Percentiles rank a stretch among this genome's conserved stretches.
phyloP scores from a whole-genome alignment of 192 early-diverging fungal species.

The Linnemannia hyalina region DNA sequence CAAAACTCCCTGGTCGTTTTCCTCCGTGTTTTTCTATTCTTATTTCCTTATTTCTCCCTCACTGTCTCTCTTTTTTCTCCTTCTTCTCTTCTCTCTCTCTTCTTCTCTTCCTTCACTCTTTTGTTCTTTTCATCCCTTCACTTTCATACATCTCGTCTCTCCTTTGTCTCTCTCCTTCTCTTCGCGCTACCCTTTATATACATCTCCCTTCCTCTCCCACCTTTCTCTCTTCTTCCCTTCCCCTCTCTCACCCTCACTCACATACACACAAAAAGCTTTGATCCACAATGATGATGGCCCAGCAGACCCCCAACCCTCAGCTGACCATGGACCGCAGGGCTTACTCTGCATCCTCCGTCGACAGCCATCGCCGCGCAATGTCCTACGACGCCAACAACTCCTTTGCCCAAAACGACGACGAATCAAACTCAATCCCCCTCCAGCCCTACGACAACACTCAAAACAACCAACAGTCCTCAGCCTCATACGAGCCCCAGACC shows the following conservation, averaged over 20 bases:
- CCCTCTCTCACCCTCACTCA: background rate
- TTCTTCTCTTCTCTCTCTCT: background rate
- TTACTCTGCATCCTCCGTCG: slow-evolving; percentile 26
- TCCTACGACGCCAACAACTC: slow-evolving; percentile 34
- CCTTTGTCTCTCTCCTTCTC: background rate
- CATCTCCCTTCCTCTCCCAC: background rate
- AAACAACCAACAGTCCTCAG: background rate
- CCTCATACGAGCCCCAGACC: background rate
- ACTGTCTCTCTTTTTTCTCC: background rate
- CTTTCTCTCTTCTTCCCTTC: background rate
- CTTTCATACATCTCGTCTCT: background rate
- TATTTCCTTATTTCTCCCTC: slow-evolving; percentile 1
- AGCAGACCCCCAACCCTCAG: slow-evolving; percentile 6
- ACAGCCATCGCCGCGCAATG: slow-evolving; percentile 41
- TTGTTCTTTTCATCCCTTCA: background rate
- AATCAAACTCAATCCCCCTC: slow-evolving; percentile 45
- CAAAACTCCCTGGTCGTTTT: background rate
- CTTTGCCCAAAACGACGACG: slow-evolving; percentile 13
- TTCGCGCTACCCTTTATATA: background rate
- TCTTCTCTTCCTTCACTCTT: background rate
- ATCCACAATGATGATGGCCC: slow-evolving; percentile 28
- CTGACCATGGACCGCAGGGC: slow-evolving; percentile 27
- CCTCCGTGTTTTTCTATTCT: slow-evolving; percentile 15
- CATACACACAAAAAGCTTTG: background rate
- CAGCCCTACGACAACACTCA: background rate